Evolutionary conservation across 2,329 filamentous ascomycete species (phyloP).

Genomic region (Tolypocladium tundrense): DNA sequence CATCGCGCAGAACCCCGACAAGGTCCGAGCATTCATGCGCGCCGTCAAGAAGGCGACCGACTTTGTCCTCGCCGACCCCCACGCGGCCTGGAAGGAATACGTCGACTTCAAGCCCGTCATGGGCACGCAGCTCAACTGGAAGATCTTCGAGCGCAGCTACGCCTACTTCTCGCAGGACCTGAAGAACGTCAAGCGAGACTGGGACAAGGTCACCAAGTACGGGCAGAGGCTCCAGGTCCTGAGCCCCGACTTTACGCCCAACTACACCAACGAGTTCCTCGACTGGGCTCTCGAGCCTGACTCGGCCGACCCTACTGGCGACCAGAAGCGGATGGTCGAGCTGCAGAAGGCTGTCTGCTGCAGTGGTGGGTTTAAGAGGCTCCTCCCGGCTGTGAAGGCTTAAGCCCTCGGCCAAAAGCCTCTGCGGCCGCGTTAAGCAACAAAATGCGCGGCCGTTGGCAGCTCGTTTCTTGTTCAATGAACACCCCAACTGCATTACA

Average conservation of each 20-base stretch:
- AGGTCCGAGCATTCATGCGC: constrained; percentile 56
- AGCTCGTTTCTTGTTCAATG: not conserved
- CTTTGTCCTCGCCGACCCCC: constrained; percentile 54
- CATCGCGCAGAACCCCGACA: constrained; percentile 53
- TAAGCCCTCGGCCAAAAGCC: not conserved
- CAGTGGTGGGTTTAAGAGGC: constrained; percentile 53
- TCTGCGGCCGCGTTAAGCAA: not conserved
- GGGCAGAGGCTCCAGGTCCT: constrained; percentile 64
- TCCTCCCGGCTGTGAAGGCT: constrained; percentile 14
- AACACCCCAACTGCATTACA: not conserved
- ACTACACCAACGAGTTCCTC: constrained; percentile 66
- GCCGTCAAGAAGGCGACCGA: constrained; percentile 69
- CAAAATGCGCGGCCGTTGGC: not conserved
- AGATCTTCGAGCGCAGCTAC: constrained; percentile 71
- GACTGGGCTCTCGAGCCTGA: constrained; percentile 56
- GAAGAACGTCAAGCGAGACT: constrained; percentile 66
- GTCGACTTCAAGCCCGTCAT: constrained; percentile 63
- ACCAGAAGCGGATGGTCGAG: constrained; percentile 64
- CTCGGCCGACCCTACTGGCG: constrained; percentile 55
- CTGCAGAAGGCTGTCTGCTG: constrained; percentile 57
- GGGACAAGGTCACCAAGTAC: constrained; percentile 68
- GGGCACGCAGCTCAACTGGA: constrained; percentile 57
- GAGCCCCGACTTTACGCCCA: constrained; percentile 51
- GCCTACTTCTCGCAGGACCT: constrained; percentile 67
- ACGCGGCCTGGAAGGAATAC: constrained; percentile 56